Percentiles rank a stretch among this genome's conserved stretches.
Conservation (phyloP, 2,329 filamentous ascomycete species). For the Ascochyta clinopodiicola region DNA sequence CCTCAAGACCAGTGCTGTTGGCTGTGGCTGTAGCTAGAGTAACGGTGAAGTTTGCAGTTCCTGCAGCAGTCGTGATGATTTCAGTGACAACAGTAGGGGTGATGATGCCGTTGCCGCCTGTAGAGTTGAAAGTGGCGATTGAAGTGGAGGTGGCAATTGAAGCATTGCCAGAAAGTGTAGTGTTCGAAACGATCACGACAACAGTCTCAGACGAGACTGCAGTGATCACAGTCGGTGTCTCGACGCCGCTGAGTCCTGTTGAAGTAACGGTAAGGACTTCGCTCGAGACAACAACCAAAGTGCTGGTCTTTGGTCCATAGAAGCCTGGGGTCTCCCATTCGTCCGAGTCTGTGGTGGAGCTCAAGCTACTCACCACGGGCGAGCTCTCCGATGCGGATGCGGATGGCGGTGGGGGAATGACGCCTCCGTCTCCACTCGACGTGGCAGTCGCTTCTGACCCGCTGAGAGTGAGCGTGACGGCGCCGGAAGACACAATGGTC, state of each 20-base stretch:
- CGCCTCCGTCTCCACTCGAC: constrained; percentile 19
- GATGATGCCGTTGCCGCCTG: constrained; percentile 11
- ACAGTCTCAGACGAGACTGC: constrained; percentile 9
- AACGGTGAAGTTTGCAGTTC: constrained; percentile 9
- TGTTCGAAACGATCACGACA: constrained; percentile 9
- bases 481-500: constrained; percentile 13
- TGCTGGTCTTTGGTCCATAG: constrained; percentile 11
- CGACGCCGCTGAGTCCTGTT: constrained; percentile 19
- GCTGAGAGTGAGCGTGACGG: constrained; percentile 3
- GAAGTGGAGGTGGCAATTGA: constrained; percentile 2
- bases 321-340: constrained; percentile 4
- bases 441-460: constrained; percentile 13
- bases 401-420: constrained; percentile 8
- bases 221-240: constrained; percentile 13
- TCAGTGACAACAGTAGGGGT: constrained; percentile 13
- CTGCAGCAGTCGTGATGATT: constrained; percentile 6
- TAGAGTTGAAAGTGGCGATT: constrained; percentile 10
- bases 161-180: constrained; percentile 10
- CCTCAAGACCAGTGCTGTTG: constrained; percentile 15
- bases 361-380: not conserved
- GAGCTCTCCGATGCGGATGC: not conserved
- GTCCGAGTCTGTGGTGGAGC: not conserved
- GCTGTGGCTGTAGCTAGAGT: constrained; percentile 5
- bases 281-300: constrained; percentile 10
- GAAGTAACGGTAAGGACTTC: constrained; percentile 13